Conservation (phyloP, 2,329 filamentous ascomycete genomes). For the Fusarium humuli region DNA sequence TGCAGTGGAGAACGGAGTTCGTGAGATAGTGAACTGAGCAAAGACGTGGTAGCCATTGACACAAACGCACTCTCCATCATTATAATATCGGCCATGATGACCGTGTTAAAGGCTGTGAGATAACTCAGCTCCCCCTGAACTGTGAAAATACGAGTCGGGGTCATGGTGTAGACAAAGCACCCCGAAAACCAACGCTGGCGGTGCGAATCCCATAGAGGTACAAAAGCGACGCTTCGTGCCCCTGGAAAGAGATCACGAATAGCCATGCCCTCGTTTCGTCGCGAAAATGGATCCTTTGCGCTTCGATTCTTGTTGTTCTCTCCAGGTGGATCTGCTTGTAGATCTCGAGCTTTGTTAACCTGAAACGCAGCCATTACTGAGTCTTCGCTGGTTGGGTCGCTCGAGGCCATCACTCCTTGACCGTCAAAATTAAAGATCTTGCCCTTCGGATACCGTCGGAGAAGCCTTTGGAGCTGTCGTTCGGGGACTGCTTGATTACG, state of each 20-base stretch:
- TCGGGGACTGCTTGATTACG: background rate
- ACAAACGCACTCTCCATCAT: conserved; percentile 54
- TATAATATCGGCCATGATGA: conserved; percentile 68
- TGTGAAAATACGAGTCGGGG: conserved; percentile 58
- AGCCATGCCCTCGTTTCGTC: conserved; percentile 34
- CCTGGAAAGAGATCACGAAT: conserved; percentile 55
- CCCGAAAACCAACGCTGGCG: conserved; percentile 62
- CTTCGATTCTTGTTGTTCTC: background rate
- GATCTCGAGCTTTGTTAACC: background rate
- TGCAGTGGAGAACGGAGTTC: conserved; percentile 72
- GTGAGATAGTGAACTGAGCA: conserved; percentile 70
- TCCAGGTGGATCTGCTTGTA: background rate
- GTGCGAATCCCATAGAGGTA: conserved; percentile 61
- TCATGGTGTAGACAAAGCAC: conserved; percentile 62
- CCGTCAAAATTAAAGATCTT: conserved; percentile 60
- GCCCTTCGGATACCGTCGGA: conserved; percentile 57
- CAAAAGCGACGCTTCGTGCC: conserved; percentile 59
- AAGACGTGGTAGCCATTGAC: conserved; percentile 65
- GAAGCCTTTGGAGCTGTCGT: conserved; percentile 16
- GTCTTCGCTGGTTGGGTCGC: conserved; percentile 49
- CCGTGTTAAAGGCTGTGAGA: conserved; percentile 63
- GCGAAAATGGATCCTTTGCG: conserved; percentile 20
- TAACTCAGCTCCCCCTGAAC: conserved; percentile 62
- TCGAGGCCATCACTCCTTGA: conserved; percentile 51
- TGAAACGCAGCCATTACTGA: background rate